Evolutionary conservation across 2,329 filamentous ascomycete species (phyloP).

Genomic region (Claviceps maximensis): DNA sequence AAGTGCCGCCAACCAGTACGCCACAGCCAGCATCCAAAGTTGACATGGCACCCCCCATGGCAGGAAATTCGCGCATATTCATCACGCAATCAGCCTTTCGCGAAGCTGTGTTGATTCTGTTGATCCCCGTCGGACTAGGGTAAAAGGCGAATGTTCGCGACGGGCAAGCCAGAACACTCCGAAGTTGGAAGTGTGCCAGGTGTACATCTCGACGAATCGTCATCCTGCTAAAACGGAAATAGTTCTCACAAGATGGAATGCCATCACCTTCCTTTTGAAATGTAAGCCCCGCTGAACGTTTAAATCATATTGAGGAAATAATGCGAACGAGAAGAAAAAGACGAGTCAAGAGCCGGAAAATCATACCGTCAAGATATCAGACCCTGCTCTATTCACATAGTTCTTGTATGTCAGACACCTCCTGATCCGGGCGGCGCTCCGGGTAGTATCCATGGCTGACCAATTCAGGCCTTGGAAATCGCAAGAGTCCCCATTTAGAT

Average conservation of each 20-base stretch:
- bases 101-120: conserved; percentile 38
- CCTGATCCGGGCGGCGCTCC: conserved; percentile 32
- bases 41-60: conserved; percentile 30
- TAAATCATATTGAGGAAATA: background rate
- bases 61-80: conserved; percentile 25
- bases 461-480: conserved; percentile 51
- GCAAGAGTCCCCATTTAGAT: conserved; percentile 40
- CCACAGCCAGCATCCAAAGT: conserved; percentile 39
- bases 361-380: conserved; percentile 37
- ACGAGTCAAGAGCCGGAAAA: background rate
- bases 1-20: conserved; percentile 46
- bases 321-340: background rate
- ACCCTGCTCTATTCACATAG: conserved; percentile 38
- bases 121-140: conserved; percentile 34
- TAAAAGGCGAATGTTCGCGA: conserved; percentile 45
- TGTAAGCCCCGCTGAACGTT: background rate
- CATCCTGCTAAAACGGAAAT: conserved; percentile 46
- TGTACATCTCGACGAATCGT: conserved; percentile 38
- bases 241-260: conserved; percentile 31
- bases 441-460: conserved; percentile 36
- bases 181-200: conserved; percentile 53
- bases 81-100: conserved; percentile 31
- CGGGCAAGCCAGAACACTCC: conserved; percentile 46
- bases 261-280: conserved; percentile 8
- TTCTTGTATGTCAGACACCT: conserved; percentile 40